A percentile compares a stretch with the other conserved stretches of the same genome.
phyloP scores from a whole-genome alignment of 2,329 filamentous ascomycete genomes.

The Thielaviopsis euricoi region DNA sequence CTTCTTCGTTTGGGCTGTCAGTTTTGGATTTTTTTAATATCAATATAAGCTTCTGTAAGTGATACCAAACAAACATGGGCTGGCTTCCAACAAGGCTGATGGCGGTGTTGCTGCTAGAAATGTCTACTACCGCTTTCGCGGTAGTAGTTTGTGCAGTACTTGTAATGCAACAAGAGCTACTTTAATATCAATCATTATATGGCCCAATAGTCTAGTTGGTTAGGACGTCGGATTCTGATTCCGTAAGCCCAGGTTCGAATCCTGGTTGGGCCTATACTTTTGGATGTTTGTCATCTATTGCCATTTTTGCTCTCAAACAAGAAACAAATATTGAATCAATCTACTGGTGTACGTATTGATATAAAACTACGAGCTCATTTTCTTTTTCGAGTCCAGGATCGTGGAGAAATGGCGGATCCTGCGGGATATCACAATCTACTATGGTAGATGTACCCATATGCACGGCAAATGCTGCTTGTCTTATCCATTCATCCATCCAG shows the following conservation, averaged over 20 bases:
- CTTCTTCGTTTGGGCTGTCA: not conserved
- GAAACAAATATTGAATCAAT: too few species aligned
- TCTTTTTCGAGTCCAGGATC: too few species aligned
- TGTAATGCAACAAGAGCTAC: too few species aligned
- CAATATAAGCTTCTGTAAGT: not conserved
- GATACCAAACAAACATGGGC: not conserved
- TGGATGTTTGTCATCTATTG: not conserved
- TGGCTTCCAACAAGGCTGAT: not conserved
- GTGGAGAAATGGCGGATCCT: too few species aligned
- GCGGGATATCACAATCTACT: too few species aligned
- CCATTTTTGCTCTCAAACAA: not conserved
- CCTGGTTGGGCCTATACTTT: conserved; percentile 7
- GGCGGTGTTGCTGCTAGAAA: not conserved
- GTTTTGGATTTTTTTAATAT: not conserved
- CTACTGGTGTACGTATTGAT: too few species aligned
- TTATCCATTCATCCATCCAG: too few species aligned
- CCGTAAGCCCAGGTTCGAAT: conserved; percentile 11
- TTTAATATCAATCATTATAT: not conserved
- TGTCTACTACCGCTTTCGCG: too few species aligned
- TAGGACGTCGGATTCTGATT: conserved; percentile 12
- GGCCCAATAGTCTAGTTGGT: conserved; percentile 12
- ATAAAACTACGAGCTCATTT: not conserved
- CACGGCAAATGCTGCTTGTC: too few species aligned
- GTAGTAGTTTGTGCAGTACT: too few species aligned
- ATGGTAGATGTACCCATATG: too few species aligned